Evolutionary conservation across 2,329 filamentous ascomycete genomes (phyloP).

Genomic region (Aureobasidium sp.): DNA sequence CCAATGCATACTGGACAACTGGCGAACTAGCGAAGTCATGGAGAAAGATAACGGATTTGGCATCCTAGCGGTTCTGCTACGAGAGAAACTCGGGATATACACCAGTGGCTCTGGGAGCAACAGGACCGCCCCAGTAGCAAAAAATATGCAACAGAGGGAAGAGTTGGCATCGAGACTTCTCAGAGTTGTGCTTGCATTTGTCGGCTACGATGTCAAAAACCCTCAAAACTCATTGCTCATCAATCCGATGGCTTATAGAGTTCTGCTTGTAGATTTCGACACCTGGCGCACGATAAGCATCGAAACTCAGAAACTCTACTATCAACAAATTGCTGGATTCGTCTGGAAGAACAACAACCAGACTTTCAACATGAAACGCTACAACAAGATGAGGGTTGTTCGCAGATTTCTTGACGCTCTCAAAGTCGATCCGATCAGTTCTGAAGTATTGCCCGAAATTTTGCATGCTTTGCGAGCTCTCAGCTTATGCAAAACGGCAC

Average conservation of each 20-base stretch:
- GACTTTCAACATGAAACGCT: conserved; percentile 79
- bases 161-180: conserved; percentile 54
- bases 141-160: conserved; percentile 38
- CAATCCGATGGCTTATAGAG: conserved; percentile 88
- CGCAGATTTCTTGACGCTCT: conserved; percentile 84
- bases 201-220: conserved; percentile 74
- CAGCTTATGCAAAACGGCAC: conserved; percentile 69
- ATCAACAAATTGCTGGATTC: conserved; percentile 83
- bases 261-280: conserved; percentile 85
- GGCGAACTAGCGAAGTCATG: conserved; percentile 98
- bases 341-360: conserved; percentile 84
- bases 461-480: conserved; percentile 70
- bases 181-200: conserved; percentile 69
- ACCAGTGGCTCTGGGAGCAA: background rate
- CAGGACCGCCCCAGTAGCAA: conserved; percentile 20
- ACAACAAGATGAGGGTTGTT: conserved; percentile 87
- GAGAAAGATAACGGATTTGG: conserved; percentile 91
- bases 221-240: conserved; percentile 87
- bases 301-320: conserved; percentile 79
- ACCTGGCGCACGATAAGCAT: conserved; percentile 77
- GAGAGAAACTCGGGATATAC: conserved; percentile 62
- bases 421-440: conserved; percentile 70
- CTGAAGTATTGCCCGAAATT: conserved; percentile 65
- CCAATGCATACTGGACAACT: conserved; percentile 77
- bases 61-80: conserved; percentile 72